Conservation (phyloP, 495 filamentous ascomycete species). For the Hyphodiscus hymeniophilus region DNA sequence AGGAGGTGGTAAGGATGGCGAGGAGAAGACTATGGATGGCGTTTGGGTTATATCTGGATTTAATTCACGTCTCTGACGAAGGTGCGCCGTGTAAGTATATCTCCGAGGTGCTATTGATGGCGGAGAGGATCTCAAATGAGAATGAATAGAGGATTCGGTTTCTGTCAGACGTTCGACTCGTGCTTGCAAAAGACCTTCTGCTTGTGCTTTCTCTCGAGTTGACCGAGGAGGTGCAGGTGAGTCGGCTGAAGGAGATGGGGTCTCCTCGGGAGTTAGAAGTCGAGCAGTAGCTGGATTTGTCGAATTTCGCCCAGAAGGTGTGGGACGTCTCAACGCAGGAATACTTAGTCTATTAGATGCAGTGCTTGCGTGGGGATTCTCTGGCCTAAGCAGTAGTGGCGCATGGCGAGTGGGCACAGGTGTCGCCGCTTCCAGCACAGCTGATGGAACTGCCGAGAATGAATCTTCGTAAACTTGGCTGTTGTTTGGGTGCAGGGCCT, state of each 20-base stretch:
- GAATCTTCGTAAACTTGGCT: conserved; percentile 36
- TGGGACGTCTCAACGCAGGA: not conserved
- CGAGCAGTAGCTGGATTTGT: conserved; percentile 13
- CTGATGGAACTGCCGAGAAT: conserved; percentile 42
- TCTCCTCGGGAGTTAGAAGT: conserved; percentile 46
- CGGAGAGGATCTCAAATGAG: conserved; percentile 21
- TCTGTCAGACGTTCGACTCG: not conserved
- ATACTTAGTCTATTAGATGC: conserved; percentile 5
- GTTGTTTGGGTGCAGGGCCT: not conserved
- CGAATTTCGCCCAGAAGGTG: not conserved
- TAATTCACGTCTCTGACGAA: conserved; percentile 17
- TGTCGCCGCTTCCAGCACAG: conserved; percentile 38
- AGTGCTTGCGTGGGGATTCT: not conserved
- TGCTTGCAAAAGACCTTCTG: not conserved
- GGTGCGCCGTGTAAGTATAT: conserved; percentile 22
- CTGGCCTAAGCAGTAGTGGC: not conserved
- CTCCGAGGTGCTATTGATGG: conserved; percentile 18
- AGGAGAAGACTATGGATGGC: conserved; percentile 25
- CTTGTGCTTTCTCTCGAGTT: not conserved
- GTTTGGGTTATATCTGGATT: conserved; percentile 20
- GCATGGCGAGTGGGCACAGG: conserved; percentile 26
- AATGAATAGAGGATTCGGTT: conserved; percentile 1
- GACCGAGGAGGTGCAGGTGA: not conserved
- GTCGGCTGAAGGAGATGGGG: conserved; percentile 37
- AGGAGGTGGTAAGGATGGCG: conserved; percentile 29